Evolutionary conservation across 768 basidiomycete genomes (phyloP), one percentile per base, ranked within the genome.

Genomic region (Lyophyllum semitale): DNA sequence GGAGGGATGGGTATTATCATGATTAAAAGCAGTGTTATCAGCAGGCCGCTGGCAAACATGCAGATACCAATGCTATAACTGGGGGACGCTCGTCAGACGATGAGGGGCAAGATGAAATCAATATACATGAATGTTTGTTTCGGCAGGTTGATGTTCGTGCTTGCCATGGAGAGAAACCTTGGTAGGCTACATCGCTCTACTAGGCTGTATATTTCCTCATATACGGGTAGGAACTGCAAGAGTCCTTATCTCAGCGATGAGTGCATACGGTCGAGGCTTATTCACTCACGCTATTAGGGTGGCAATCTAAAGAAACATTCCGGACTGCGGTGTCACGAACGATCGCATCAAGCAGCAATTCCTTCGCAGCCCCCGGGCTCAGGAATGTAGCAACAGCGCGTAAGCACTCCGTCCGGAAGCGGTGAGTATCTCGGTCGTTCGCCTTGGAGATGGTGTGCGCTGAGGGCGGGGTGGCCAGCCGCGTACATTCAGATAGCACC

Each of bases 71-170:
- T 47, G 26, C 47, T 38, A 58, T 70, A 73, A 72, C 73, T 73
- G 57, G 30, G 26, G 23, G 27, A 25, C 30, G 23, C 25, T 20
- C 17, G 30, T 38, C 8, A 46, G 27, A 22, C 18, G n/a, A 35
- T 7, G 9, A 29, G 2, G 9, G 37, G 11, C 4, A 1, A n/a
- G 23, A 40, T 51, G 30, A n/a, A 18, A 23, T 40, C 37, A 26
- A 8, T 18, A 45, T 46, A 77, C 74, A 69, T 73, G 55, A 66
- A 69, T 11, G 71, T 38, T 59, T 72, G 71, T 58, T 72, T 74
- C 18, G 70, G 68, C 12, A 66, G 50, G 61, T 74, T 75, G 49
- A 73, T 69, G 54, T 76, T 73, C 1, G 68, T 58, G n/a, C 63
- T 66, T 41, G 71, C 60, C 20, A 48, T 38, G 4, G 63, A 56